Evolutionary conservation across 305 asterid genomes (phyloP), one percentile per base, ranked within the genome.

Genomic region (Ilex paraguariensis): DNA sequence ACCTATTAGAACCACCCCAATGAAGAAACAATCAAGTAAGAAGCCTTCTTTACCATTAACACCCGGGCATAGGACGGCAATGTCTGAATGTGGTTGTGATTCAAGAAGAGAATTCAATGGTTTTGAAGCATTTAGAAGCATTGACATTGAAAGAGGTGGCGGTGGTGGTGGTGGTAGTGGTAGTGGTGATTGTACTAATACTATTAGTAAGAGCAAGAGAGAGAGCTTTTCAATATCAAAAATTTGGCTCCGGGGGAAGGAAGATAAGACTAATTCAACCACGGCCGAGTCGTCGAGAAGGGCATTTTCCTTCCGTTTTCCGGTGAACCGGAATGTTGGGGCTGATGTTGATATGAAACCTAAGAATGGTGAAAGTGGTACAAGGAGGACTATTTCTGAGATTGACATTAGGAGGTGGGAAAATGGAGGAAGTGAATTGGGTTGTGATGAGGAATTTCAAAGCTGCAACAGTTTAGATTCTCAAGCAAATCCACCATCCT

Each of bases 81-180:
- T 87, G 85, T 84, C 96, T 9, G 96, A 88, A 68, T 91, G 95
- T 51, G 93, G 86, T 0, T 71, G 77, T 45, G 96, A 83, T 79
- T 91, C 98, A 7, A 82, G 85, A 60, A 80, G 95, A 57, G 91
- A 84, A 31, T 74, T 91, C 77, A 81, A 71, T 53, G 88, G 83
- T 0, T 79, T 86, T 33, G 97, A 87, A 28, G 80, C 85, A 0
- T 82, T 80, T 57, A 79, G 63, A 79, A 64, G 57, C 51, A 59
- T 70, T 16, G 80, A 72, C 15, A 59, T 55, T 39, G 79, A 62
- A 30, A 62, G 21, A 60, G 31, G 30, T 53, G 56, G 50, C 30
- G 56, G 14, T 53, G 54, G 54, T 14, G 13, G 50, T 63, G 46
- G 15, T 57, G 40, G 2, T 33, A 17, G 36, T 51, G 5, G n/a